Base-by-base conservation (phyloP, 768 basidiomycete species). In the Tricholoma sp. region DNA sequence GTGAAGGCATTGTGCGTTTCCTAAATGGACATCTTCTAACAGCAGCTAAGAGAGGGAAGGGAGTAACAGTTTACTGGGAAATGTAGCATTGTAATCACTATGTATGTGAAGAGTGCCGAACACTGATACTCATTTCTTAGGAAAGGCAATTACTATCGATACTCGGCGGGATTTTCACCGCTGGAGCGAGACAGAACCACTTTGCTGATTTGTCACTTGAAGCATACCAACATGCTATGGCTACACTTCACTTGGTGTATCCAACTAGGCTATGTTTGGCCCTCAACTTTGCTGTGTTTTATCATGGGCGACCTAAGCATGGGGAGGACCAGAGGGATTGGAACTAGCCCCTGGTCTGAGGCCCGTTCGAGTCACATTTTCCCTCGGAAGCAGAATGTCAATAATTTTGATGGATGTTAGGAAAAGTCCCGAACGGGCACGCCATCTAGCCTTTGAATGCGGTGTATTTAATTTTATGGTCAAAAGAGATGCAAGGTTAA, bases 261-360 rank as follows among this genome's bases (percentile, higher is more conserved):
- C 91, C 93, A 56, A 94, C 93, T 59, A 83, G 91, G 64, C 76
- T 95, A 57, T 93, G 92, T 34, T 76, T 95, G 52, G 91, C 92
- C 32, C 79, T 95, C 66, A 95, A 94, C 76, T 94, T 95, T 74
- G 87, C 91, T n/a, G 93, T 95, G 52, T 95, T 90, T 77, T 94
- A 89, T 71, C 92, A 92, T 69, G 81, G 74, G n/a, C n/a, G n/a
- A n/a, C n/a, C n/a, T n/a, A n/a, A n/a, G n/a, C n/a, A n/a, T n/a
- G n/a, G n/a, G n/a, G n/a, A n/a, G n/a, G n/a, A n/a, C n/a, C n/a
- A n/a, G n/a, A n/a, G n/a, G n/a, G n/a, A n/a, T n/a, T n/a, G n/a
- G n/a, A n/a, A n/a, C n/a, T n/a, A n/a, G n/a, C n/a, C n/a, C n/a
- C n/a, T n/a, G n/a, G n/a, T n/a, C n/a, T n/a, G n/a, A n/a, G n/a